A percentile compares a stretch with the other conserved stretches of the same genome.
Evolutionary conservation across 768 basidiomycete genomes (phyloP).

Genomic region (Rubroboletus pulcherrimus): DNA sequence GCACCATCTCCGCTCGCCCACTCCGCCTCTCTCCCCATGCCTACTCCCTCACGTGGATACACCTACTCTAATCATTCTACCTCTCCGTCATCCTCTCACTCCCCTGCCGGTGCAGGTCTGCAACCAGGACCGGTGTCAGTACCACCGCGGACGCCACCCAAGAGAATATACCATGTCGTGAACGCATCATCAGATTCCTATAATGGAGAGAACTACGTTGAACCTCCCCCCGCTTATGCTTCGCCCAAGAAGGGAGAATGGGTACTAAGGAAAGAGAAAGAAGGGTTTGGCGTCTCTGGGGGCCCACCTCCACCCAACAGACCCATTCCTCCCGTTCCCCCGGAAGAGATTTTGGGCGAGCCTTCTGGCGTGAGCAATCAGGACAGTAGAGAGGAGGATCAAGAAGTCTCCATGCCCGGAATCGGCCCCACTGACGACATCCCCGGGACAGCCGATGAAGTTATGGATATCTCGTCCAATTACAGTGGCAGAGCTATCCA

Average conservation of each 20-base stretch:
- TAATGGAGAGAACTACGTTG: conserved; percentile 20
- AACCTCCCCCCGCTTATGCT: conserved; percentile 48
- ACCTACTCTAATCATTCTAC: conserved; percentile 5
- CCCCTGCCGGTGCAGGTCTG: background rate
- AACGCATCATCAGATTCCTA: conserved; percentile 34
- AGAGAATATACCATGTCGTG: conserved; percentile 39
- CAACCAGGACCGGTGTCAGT: conserved; percentile 4
- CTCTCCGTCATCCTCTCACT: conserved; percentile 12
- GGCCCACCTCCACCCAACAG: conserved; percentile 13
- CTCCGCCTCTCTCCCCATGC: conserved; percentile 21
- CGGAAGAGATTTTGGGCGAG: background rate
- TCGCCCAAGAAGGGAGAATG: conserved; percentile 19
- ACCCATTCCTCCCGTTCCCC: conserved; percentile 19
- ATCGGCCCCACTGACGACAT: conserved; percentile 3
- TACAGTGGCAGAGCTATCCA: conserved; percentile 9
- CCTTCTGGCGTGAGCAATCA: conserved; percentile 4
- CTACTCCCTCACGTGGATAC: conserved; percentile 7
- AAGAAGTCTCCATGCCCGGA: background rate
- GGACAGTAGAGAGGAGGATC: conserved; percentile 1
- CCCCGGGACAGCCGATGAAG: conserved; percentile 23
- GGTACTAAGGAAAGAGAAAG: conserved; percentile 19
- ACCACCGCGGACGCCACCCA: conserved; percentile 34
- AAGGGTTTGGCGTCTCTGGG: background rate
- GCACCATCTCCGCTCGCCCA: conserved; percentile 25
- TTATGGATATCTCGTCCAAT: conserved; percentile 28